A percentile compares a stretch with the other conserved stretches of the same genome.
Conservation (phyloP, 2,329 filamentous ascomycete species). For the Fusarium beomiforme region DNA sequence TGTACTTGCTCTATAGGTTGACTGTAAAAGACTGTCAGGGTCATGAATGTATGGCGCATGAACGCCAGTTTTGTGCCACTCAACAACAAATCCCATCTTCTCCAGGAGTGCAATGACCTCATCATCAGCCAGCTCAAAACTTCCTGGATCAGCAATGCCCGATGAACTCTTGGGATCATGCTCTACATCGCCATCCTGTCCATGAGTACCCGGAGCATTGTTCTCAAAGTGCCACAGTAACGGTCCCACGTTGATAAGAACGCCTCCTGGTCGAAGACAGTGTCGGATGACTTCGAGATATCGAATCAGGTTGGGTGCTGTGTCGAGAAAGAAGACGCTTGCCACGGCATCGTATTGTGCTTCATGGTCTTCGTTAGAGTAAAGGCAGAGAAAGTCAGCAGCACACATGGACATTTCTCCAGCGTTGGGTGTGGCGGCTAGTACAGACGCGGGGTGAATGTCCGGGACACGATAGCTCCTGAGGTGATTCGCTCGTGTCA, state of each 20-base stretch:
- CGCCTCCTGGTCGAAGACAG: conserved; percentile 79
- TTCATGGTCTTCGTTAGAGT: conserved; percentile 70
- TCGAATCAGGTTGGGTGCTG: conserved; percentile 88
- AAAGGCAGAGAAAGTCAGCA: conserved; percentile 91
- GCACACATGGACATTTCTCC: conserved; percentile 92
- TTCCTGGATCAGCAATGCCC: conserved; percentile 89
- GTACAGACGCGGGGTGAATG: conserved; percentile 71
- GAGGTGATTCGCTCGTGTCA: conserved; percentile 77
- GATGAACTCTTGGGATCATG: conserved; percentile 60
- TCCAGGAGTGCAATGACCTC: conserved; percentile 83
- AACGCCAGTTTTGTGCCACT: conserved; percentile 67
- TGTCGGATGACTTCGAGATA: conserved; percentile 86
- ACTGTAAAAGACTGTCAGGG: conserved; percentile 84
- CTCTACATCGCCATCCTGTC: conserved; percentile 61
- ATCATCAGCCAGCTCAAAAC: conserved; percentile 88
- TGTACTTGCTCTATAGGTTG: conserved; percentile 79
- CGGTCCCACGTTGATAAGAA: conserved; percentile 91
- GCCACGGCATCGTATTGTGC: conserved; percentile 82
- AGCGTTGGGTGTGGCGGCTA: conserved; percentile 51
- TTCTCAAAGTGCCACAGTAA: conserved; percentile 96
- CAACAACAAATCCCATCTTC: conserved; percentile 79
- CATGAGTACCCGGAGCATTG: conserved; percentile 67
- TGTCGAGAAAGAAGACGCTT: conserved; percentile 96
- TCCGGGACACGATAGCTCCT: conserved; percentile 81
- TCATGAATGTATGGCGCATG: conserved; percentile 90